Evolutionary conservation across 257 asterid species (phyloP).

Genomic region (Avicennia marina): DNA sequence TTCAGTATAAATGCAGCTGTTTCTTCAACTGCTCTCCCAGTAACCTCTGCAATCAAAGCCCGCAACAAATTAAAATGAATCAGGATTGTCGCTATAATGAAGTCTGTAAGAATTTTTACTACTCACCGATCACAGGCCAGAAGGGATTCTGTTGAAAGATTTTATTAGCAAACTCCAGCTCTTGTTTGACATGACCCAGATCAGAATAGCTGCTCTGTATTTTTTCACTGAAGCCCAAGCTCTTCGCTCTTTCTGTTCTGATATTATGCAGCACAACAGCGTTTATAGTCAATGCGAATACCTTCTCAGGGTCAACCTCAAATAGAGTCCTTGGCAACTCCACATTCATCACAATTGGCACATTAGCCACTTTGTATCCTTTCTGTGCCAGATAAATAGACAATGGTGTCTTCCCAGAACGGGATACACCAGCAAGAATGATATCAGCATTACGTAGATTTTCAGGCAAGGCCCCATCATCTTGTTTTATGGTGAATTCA

Average conservation of each 20-base stretch:
- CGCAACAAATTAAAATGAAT: background rate
- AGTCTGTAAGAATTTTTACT: background rate
- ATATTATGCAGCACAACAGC: conserved; percentile 68
- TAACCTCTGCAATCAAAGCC: conserved; percentile 66
- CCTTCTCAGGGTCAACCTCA: conserved; percentile 81
- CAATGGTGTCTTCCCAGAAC: conserved; percentile 88
- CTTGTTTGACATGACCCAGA: conserved; percentile 58
- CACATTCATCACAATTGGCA: conserved; percentile 73
- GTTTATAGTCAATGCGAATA: conserved; percentile 81
- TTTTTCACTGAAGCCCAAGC: conserved; percentile 58
- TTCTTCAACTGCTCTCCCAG: conserved; percentile 94
- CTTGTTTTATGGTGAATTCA: conserved; percentile 95
- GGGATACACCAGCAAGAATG: conserved; percentile 84
- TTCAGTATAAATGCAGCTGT: conserved; percentile 83
- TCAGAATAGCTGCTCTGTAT: conserved; percentile 60
- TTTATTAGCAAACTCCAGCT: conserved; percentile 65
- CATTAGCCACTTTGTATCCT: conserved; percentile 96
- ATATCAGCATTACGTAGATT: conserved; percentile 78
- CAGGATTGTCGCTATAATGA: too few species aligned
- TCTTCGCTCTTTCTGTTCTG: conserved; percentile 78
- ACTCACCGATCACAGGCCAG: conserved; percentile 98
- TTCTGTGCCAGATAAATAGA: conserved; percentile 87
- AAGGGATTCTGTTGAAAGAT: conserved; percentile 72
- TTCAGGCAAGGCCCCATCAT: conserved; percentile 84
- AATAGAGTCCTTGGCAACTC: conserved; percentile 63